Percentiles rank a stretch among this genome's conserved stretches.
phyloP scores from a whole-genome alignment of 2,329 filamentous ascomycete species.

The Raffaelea ambrosiae region DNA sequence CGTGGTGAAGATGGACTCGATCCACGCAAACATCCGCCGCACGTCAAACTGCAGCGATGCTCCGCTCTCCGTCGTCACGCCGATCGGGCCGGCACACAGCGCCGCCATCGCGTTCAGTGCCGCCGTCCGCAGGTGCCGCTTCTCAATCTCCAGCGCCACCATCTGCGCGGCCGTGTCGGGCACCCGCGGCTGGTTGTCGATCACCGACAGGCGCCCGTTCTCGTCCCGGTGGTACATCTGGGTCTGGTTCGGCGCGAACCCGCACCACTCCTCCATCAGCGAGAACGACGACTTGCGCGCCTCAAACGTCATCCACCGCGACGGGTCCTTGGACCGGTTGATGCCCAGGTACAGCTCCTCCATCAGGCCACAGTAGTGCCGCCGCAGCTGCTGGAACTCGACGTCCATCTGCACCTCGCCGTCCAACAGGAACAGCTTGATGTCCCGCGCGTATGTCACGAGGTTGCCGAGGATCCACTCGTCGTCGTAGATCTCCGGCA shows the following conservation, averaged over 20 bases:
- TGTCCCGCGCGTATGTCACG: constrained; percentile 79
- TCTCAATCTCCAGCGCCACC: constrained; percentile 94
- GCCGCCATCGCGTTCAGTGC: constrained; percentile 93
- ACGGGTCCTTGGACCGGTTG: constrained; percentile 73
- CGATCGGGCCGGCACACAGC: constrained; percentile 78
- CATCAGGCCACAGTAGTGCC: constrained; percentile 89
- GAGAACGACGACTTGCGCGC: constrained; percentile 91
- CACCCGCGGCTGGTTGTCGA: constrained; percentile 60
- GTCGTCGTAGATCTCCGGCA: constrained; percentile 70
- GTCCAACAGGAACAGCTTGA: constrained; percentile 92
- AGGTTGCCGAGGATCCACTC: constrained; percentile 89
- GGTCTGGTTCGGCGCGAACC: constrained; percentile 83
- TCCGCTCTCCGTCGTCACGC: constrained; percentile 79
- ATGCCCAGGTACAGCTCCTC: constrained; percentile 91
- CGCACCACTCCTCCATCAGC: constrained; percentile 98
- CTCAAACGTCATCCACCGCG: constrained; percentile 96
- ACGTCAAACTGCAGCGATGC: constrained; percentile 88
- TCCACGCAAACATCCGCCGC: constrained; percentile 86
- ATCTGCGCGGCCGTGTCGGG: constrained; percentile 58
- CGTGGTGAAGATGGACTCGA: constrained; percentile 88
- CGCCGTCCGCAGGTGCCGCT: constrained; percentile 80
- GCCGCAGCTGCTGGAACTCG: constrained; percentile 84
- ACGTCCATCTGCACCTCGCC: constrained; percentile 90
- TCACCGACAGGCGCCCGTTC: constrained; percentile 74
- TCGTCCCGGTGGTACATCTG: constrained; percentile 79